phyloP scores from a whole-genome alignment of 306 rosid genomes.

The Ormosia semicastrata region DNA sequence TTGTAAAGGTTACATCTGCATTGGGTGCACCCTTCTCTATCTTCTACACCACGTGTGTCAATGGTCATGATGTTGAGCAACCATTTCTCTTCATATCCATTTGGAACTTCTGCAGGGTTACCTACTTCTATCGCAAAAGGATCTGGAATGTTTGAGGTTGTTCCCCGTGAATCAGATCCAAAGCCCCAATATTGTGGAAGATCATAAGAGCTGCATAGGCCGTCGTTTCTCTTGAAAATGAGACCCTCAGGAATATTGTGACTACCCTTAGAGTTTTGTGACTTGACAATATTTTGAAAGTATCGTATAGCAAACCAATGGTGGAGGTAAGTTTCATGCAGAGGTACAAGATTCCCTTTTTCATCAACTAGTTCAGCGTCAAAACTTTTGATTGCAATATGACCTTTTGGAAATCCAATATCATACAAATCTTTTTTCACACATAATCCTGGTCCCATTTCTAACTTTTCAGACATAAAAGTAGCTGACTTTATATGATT shows the following conservation, averaged over 20 bases:
- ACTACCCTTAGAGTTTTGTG: no score
- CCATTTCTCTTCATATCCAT: not conserved
- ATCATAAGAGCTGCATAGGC: not conserved
- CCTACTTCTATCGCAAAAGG: conserved; percentile 1
- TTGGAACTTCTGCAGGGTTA: conserved; percentile 19
- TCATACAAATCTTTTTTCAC: not conserved
- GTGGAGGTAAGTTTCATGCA: not conserved
- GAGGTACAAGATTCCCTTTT: not conserved
- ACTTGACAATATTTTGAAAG: no score
- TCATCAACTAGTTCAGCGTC: not conserved
- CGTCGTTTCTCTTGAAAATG: not conserved
- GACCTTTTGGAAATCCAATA: not conserved
- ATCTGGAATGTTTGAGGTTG: not conserved
- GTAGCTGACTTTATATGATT: not conserved
- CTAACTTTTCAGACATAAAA: not conserved
- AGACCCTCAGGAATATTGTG: not conserved
- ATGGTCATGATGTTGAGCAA: no score
- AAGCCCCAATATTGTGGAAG: not conserved
- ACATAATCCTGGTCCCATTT: not conserved
- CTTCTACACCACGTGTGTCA: no score
- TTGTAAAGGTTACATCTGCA: not conserved
- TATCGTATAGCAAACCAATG: not conserved
- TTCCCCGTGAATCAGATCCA: not conserved
- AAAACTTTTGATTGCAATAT: not conserved
- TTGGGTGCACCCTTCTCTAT: not conserved